Percentiles rank a stretch among this genome's conserved stretches.
These are phyloP conservation scores for Pseudoscleropodium purum DNA, from an alignment of 225 moss, liverwort and hornwort genomes.

Conservation along the genomic window DNA sequence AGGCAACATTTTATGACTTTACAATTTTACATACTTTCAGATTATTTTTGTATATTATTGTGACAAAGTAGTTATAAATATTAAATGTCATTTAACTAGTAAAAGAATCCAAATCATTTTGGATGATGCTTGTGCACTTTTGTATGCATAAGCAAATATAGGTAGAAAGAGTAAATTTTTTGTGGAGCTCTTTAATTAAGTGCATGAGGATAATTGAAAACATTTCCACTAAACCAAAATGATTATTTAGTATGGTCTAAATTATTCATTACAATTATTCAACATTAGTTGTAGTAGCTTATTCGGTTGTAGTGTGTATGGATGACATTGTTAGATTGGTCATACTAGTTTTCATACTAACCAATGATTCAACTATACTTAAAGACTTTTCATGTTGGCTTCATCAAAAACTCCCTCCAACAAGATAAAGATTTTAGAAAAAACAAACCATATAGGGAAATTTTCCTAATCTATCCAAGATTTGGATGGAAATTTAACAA, in stretches of 20 bases:
- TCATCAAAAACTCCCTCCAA: neutral
- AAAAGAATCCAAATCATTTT: neutral
- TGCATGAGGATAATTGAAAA: neutral
- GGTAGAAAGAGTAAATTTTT: neutral
- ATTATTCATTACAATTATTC: neutral
- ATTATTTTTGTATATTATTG: neutral
- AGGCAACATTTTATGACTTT: neutral
- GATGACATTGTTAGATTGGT: neutral
- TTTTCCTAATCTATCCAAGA: neutral
- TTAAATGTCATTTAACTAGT: neutral
- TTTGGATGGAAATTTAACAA: neutral
- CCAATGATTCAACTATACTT: neutral
- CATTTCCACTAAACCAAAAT: neutral
- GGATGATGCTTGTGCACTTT: neutral
- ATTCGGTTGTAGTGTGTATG: accelerated
- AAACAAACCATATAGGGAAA: accelerated
- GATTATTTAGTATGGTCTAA: neutral
- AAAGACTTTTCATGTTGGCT: accelerated
- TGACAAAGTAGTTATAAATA: neutral
- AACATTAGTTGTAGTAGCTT: neutral
- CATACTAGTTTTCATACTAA: neutral
- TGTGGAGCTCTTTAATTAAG: neutral
- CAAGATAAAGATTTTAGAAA: neutral
- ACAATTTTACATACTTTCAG: neutral
- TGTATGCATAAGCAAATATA: neutral